Base-by-base conservation (phyloP, 2,329 filamentous ascomycete species). In the Botryosphaeria dothidea region DNA sequence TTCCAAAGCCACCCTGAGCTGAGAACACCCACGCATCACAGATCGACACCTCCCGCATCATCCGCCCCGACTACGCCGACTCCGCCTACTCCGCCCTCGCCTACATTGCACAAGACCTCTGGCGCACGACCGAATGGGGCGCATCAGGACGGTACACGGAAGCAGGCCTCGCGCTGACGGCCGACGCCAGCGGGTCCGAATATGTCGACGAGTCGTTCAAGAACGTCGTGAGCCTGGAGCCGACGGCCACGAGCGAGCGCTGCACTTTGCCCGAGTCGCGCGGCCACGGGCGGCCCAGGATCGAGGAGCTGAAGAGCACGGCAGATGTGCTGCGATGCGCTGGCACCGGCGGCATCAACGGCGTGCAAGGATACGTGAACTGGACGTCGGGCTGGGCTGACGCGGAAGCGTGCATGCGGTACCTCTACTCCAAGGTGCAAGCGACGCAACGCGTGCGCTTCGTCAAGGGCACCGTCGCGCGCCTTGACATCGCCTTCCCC, bases 21-120 rank as follows among this genome's bases (percentile, higher is more conserved):
- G 23, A 41, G 54, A 25, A 41, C n/a, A 19, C 23, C 25, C n/a
- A 19, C 15, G 27, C 36, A 15, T 41, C 15, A 13, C 45, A 79
- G 77, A 79, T 88, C 67, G 87, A 89, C 73, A 81, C 81, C 51
- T 87, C 84, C 23, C 85, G 87, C 64, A 88, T 89, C 68, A 82
- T 89, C 57, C 83, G 87, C 36, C 84, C 89, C 41, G 94, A 98
- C 82, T 98, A 98, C 74, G 89, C 91, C 4, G 88, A 94, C 73
- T 80, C 86, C 0, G 85, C 88, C 23, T 98, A 98, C 78, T 86
- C 92, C 5, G 80, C 83, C 17, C 86, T 98, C 51, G 92, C 90
- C 21, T 83, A 86, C 19, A 81, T 86, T 38, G 92, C 93, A 1
- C 90, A 92, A 72, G 77, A 82, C 19, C 81, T 85, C 73, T 95